Evolutionary conservation across 208 protist genomes (phyloP).

Genomic region (Leptomonas pyrrhocoris): DNA sequence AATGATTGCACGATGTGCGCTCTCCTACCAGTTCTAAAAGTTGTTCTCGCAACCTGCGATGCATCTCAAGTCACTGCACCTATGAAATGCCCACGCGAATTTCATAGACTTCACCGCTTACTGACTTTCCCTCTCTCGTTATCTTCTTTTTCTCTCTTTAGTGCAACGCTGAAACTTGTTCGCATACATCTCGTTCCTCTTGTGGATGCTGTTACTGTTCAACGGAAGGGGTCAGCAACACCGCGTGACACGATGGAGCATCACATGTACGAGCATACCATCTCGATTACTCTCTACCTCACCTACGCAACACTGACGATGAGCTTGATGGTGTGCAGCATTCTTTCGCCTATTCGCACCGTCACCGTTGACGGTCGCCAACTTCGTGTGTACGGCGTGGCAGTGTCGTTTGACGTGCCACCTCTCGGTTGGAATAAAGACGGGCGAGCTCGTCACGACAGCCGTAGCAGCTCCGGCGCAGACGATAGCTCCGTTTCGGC

Average conservation of each 20-base stretch:
- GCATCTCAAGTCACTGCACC: too few species aligned
- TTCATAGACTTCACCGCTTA: too few species aligned
- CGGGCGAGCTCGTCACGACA: background rate
- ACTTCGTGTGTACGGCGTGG: constrained; percentile 43
- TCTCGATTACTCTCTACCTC: constrained; percentile 40
- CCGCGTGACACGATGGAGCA: constrained; percentile 3
- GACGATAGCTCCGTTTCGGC: background rate
- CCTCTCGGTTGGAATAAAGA: background rate
- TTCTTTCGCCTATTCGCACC: constrained; percentile 45
- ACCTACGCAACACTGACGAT: constrained; percentile 41
- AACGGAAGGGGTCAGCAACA: too few species aligned
- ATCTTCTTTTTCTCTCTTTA: too few species aligned
- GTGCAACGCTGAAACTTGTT: too few species aligned
- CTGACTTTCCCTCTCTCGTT: too few species aligned
- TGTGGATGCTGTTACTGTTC: too few species aligned
- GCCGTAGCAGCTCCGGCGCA: background rate
- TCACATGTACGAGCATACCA: constrained; percentile 42
- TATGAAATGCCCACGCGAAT: too few species aligned
- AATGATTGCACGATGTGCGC: too few species aligned
- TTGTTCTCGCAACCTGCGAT: too few species aligned
- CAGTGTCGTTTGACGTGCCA: constrained; percentile 37
- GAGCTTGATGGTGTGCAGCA: constrained; percentile 47
- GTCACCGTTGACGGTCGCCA: constrained; percentile 22
- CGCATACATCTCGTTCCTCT: too few species aligned
- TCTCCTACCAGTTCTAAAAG: too few species aligned